phyloP scores from a whole-genome alignment of 2,329 filamentous ascomycete species.

The Pseudocercospora vitis region DNA sequence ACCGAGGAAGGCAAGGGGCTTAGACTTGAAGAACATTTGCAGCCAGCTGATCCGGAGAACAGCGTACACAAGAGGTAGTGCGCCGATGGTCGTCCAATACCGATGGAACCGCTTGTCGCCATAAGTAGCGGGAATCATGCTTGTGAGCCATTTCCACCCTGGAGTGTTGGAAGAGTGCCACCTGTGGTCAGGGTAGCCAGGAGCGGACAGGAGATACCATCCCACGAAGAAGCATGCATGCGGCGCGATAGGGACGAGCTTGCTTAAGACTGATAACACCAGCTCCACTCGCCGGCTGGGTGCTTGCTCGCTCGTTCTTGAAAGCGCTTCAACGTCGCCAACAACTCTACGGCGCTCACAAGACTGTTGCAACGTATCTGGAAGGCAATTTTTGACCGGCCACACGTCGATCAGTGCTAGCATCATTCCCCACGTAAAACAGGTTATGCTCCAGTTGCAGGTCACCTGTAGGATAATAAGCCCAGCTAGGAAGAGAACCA shows the following conservation, averaged over 20 bases:
- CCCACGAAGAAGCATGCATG: conserved; percentile 12
- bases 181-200: conserved; percentile 2
- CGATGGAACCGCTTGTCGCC: conserved; percentile 14
- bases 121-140: neutral
- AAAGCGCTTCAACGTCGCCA: neutral
- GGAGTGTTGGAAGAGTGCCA: conserved; percentile 47
- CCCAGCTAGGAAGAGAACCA: conserved; percentile 5
- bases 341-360: neutral
- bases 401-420: conserved; percentile 9
- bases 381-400: neutral
- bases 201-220: conserved; percentile 17
- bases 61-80: neutral
- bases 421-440: conserved; percentile 6
- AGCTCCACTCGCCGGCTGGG: neutral
- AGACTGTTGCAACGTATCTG: neutral
- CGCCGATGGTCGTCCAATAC: conserved; percentile 4
- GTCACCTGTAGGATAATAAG: conserved; percentile 5
- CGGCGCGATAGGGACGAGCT: neutral
- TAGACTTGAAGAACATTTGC: conserved; percentile 2
- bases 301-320: neutral
- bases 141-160: conserved; percentile 54
- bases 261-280: neutral
- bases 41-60: conserved; percentile 5
- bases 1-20: neutral
- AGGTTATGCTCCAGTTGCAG: conserved; percentile 3